A percentile compares a stretch with the other conserved stretches of the same genome.
phyloP scores from a whole-genome alignment of 2,329 filamentous ascomycete species.

The Chaetomiaceae sp. region DNA sequence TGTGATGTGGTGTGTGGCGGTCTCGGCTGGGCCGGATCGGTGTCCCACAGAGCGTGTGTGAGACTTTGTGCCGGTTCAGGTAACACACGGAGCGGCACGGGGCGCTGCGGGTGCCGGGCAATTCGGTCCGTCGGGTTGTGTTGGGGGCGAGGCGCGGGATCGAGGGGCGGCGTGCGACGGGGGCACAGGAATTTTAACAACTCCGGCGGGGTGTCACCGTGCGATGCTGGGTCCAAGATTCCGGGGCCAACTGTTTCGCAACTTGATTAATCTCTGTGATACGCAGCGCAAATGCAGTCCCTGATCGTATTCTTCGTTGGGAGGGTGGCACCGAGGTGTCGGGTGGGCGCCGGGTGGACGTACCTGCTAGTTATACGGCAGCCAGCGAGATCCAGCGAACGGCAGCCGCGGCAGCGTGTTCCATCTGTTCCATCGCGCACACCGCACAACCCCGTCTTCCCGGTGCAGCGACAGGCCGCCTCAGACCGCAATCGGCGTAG shows the following conservation, averaged over 20 bases:
- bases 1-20: background rate
- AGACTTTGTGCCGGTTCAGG: background rate
- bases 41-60: background rate
- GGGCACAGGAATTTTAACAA: background rate
- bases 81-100: constrained; percentile 5
- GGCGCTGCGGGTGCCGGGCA: background rate
- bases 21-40: background rate
- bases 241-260: background rate
- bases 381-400: background rate
- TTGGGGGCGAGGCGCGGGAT: no score
- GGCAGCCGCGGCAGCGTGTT: background rate
- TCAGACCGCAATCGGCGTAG: background rate
- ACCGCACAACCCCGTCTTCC: background rate
- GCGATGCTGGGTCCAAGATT: constrained; percentile 1
- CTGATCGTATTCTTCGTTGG: background rate
- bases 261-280: background rate
- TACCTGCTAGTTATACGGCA: constrained; percentile 1
- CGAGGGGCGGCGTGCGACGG: background rate
- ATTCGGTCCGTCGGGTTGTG: constrained; percentile 8
- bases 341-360: background rate
- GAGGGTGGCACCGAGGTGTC: background rate
- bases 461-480: background rate
- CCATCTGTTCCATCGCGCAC: background rate
- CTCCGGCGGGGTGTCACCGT: background rate
- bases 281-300: no score